Base-by-base conservation (phyloP, 768 basidiomycete genomes). In the Trametes elegans region DNA sequence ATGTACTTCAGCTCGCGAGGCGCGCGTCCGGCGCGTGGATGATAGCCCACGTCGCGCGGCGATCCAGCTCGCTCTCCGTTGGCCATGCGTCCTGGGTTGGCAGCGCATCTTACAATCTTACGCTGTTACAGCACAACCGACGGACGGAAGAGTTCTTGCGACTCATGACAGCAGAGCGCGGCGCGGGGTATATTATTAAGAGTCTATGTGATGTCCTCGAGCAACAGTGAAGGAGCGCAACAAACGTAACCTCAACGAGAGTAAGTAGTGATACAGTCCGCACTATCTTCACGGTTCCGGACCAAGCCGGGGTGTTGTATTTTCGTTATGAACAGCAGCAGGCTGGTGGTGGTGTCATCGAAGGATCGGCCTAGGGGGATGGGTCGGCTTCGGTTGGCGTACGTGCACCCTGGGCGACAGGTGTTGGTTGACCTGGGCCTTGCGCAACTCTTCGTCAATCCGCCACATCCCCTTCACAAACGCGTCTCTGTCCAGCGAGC, bases 381-480 rank as follows among this genome's bases (percentile, higher is more conserved):
- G 53, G 44, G 44, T 40, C 29, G 53, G 53, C 49, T 44, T 55
- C 1, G 58, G 58, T 16, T 59, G 58, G 18, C 49, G 43, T 23
- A 52, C 45, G 43, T 43, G 32, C 43, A 52, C 32, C 34, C 53
- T 32, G 16, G 58, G 52, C 38, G 49, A 39, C 21, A 45, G 42
- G 34, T 55, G 53, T 39, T 43, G 53, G 28, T 46, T 35, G 41
- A 69, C 26, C 57, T 85, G 81, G 5, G 79, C 76, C 41, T 81
- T 78, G n/a, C 86, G 75, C 11, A 92, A 79, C 61, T 90, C 89
- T 68, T 90, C 88, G 69, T 93, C 90, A 26, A 93, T 88, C 32
- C 83, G 81, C 89, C 89, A 91, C 88, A 91, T 90, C 46, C 88
- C 90, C 59, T 77, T 79, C 35, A 83, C 79, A 60, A 93, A 93